These are phyloP conservation scores for Aristolochia contorta DNA, from an alignment of 164 flowering plant species.

Conservation along the genomic window DNA sequence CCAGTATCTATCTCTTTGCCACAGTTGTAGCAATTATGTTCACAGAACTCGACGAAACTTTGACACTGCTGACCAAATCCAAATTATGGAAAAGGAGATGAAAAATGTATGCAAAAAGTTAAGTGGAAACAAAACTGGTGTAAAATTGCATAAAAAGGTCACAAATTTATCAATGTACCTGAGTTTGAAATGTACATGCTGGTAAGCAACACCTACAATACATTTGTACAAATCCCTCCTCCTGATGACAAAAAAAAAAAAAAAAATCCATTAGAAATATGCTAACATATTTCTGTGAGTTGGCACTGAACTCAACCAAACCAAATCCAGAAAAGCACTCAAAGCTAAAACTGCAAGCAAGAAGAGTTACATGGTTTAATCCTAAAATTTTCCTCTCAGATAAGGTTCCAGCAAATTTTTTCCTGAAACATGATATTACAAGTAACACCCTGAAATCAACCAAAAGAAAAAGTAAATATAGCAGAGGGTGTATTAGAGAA, in stretches of 20 bases:
- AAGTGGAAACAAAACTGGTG: no score
- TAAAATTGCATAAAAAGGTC: not conserved
- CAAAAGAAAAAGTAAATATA: not conserved
- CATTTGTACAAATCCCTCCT: slow-evolving; percentile 59
- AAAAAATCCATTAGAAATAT: no score
- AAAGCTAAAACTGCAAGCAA: not conserved
- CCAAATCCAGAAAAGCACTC: no score
- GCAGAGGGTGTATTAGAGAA: not conserved
- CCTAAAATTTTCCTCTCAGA: slow-evolving; percentile 74
- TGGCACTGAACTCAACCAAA: no score
- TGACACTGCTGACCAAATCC: slow-evolving; percentile 46
- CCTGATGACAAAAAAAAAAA: slow-evolving; percentile 46
- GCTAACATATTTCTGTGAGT: no score
- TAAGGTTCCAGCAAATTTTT: slow-evolving; percentile 52
- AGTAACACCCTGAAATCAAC: slow-evolving; percentile 61
- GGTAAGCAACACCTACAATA: slow-evolving; percentile 50
- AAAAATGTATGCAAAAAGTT: not conserved
- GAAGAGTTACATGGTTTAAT: slow-evolving; percentile 52
- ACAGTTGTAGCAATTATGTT: slow-evolving; percentile 38
- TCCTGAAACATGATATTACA: slow-evolving; percentile 48
- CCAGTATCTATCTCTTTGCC: slow-evolving; percentile 20
- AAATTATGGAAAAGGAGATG: not conserved
- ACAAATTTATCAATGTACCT: slow-evolving; percentile 38
- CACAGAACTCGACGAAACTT: slow-evolving; percentile 47
- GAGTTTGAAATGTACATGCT: slow-evolving; percentile 26